phyloP scores from a whole-genome alignment of 768 basidiomycete genomes.

The Tricholoma terreum region DNA sequence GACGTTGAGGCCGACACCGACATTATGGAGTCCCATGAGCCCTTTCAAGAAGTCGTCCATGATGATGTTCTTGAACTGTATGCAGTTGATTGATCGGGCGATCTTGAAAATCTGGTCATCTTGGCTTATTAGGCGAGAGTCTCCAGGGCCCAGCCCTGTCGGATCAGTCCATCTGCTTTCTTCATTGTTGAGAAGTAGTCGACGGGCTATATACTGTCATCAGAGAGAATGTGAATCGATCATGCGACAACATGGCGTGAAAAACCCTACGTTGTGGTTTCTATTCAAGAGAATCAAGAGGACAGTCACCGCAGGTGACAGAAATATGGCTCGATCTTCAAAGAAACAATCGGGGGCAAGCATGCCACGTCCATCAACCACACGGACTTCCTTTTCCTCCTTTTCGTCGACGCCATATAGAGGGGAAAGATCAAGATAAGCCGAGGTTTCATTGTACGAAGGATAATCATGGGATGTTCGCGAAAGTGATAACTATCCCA shows the following conservation, averaged over 20 bases:
- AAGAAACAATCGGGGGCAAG: constrained; percentile 22
- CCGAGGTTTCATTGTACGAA: constrained; percentile 11
- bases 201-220: constrained; percentile 6
- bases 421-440: constrained; percentile 20
- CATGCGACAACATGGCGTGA: not conserved
- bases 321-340: not conserved
- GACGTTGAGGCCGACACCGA: no score
- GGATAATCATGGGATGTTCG: constrained; percentile 1
- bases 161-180: not conserved
- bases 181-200: not conserved
- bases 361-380: constrained; percentile 20
- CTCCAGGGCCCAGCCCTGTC: not conserved
- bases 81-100: no score
- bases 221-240: no score
- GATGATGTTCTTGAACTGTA: no score
- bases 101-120: not conserved
- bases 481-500: constrained; percentile 6
- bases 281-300: not conserved
- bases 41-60: no score
- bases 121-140: not conserved
- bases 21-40: no score
- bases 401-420: constrained; percentile 16
- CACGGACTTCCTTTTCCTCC: constrained; percentile 15
- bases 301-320: not conserved
- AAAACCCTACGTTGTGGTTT: not conserved